phyloP scores from a whole-genome alignment of 441 rosid species.

The Cnidoscolus chayamansa region DNA sequence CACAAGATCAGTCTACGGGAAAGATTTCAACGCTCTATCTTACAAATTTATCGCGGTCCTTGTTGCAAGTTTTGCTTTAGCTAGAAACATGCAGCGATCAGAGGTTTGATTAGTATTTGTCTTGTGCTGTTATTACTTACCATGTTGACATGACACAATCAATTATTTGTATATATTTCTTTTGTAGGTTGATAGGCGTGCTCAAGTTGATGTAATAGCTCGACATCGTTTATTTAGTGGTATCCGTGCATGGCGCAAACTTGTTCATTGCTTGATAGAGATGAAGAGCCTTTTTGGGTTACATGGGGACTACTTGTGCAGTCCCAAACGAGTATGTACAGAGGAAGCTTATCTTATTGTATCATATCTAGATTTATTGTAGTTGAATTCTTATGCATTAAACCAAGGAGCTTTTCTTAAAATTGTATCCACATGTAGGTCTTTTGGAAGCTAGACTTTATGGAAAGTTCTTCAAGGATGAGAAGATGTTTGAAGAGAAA shows the following conservation, averaged over 20 bases:
- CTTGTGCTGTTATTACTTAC: constrained; percentile 21
- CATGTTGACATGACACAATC: constrained; percentile 17
- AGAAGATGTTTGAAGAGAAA: constrained; percentile 81
- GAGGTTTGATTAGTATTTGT: constrained; percentile 60
- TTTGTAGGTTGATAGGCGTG: constrained; percentile 82
- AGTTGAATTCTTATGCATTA: constrained; percentile 6
- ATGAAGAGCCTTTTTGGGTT: constrained; percentile 87
- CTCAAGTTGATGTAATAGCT: constrained; percentile 71
- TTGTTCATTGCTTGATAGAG: constrained; percentile 82
- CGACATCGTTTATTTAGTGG: constrained; percentile 63
- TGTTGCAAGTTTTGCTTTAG: constrained; percentile 99
- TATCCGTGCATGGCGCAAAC: constrained; percentile 89
- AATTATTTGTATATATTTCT: constrained; percentile 20
- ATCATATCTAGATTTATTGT: not conserved
- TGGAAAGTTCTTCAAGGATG: constrained; percentile 98
- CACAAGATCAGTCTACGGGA: constrained; percentile 93
- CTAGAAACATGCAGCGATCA: constrained; percentile 95
- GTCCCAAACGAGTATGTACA: constrained; percentile 63
- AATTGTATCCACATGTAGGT: constrained; percentile 42
- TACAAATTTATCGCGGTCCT: constrained; percentile 94
- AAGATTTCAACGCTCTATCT: constrained; percentile 94
- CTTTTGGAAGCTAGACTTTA: constrained; percentile 95
- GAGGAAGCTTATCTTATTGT: not conserved
- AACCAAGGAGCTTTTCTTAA: not conserved
- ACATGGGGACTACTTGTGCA: constrained; percentile 54